Evolutionary conservation across 169 alveolate species (phyloP).

Genomic region (Plasmodium sp.): DNA sequence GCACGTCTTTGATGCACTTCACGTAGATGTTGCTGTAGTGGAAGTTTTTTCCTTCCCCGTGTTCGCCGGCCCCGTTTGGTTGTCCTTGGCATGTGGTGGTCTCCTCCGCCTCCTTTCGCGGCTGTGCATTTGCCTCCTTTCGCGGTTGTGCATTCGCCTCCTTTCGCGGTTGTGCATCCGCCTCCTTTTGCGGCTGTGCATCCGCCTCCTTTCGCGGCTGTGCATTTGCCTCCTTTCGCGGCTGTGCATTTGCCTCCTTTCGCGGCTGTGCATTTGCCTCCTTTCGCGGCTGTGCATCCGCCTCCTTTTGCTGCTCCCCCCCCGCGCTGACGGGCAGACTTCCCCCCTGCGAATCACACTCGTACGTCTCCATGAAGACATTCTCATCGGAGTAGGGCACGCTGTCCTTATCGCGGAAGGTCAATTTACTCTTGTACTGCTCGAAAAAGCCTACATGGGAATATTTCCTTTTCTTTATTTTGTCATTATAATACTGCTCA

Average conservation of each 20-base stretch:
- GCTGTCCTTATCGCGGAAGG: conserved; percentile 20
- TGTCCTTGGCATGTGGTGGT: not conserved
- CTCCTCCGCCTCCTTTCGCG: not conserved
- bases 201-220: too few species aligned
- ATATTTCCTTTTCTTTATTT: conserved; percentile 25
- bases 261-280: too few species aligned
- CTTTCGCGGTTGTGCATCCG: too few species aligned
- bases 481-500: conserved; percentile 68
- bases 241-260: too few species aligned
- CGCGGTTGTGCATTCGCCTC: too few species aligned
- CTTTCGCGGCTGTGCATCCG: too few species aligned
- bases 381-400: conserved; percentile 11
- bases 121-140: too few species aligned
- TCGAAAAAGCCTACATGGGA: conserved; percentile 1
- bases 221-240: not conserved
- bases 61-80: not conserved
- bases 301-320: not conserved
- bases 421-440: conserved; percentile 11
- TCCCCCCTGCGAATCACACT: not conserved
- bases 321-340: not conserved
- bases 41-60: not conserved
- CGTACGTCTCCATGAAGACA: conserved; percentile 25
- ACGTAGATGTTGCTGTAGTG: conserved; percentile 40
- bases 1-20: conserved; percentile 25
- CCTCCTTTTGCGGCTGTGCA: too few species aligned